Evolutionary conservation across 768 basidiomycete species (phyloP), one percentile per base, ranked within the genome.

Genomic region (Boletus subcaerulescens): DNA sequence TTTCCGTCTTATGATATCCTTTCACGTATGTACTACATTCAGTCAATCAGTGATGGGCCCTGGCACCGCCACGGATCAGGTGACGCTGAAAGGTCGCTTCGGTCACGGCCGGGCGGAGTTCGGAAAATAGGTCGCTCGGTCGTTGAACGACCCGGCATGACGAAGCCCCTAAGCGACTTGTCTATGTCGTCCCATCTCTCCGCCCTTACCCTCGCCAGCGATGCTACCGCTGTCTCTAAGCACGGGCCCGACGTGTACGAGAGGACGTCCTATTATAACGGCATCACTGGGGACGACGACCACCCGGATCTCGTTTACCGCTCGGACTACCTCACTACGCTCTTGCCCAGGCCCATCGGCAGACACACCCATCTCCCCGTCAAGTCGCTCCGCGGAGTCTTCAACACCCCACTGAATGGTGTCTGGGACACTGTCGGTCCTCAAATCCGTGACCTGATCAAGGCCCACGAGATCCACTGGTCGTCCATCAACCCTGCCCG

Each of bases 1-100:
- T 73, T 93, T 93, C 62, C 62, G 87, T 77, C 52, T 46, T 41
- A 55, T 47, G 26, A 2, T 48, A 55, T 43, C 47, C 55, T 54
- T 55, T 57, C 58, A 53, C 48, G 22, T 22, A 22, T n/a, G 8
- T 51, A 9, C 52, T 36, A 24, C 47, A 40, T 45, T n/a, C n/a
- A n/a, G n/a, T n/a, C n/a, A n/a, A n/a, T n/a, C n/a, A n/a, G n/a
- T n/a, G n/a, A n/a, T n/a, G n/a, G n/a, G n/a, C n/a, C n/a, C n/a
- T n/a, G n/a, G n/a, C n/a, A n/a, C n/a, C n/a, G n/a, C n/a, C n/a
- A n/a, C n/a, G n/a, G n/a, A n/a, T n/a, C n/a, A n/a, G n/a, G n/a
- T n/a, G n/a, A n/a, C n/a, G n/a, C n/a, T n/a, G n/a, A n/a, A n/a
- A n/a, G n/a, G n/a, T n/a, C n/a, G n/a, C n/a, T n/a, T n/a, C n/a